Percentiles rank a stretch among this genome's conserved stretches.
Conservation (phyloP, 768 basidiomycete genomes). For the Baorangia bicolor region DNA sequence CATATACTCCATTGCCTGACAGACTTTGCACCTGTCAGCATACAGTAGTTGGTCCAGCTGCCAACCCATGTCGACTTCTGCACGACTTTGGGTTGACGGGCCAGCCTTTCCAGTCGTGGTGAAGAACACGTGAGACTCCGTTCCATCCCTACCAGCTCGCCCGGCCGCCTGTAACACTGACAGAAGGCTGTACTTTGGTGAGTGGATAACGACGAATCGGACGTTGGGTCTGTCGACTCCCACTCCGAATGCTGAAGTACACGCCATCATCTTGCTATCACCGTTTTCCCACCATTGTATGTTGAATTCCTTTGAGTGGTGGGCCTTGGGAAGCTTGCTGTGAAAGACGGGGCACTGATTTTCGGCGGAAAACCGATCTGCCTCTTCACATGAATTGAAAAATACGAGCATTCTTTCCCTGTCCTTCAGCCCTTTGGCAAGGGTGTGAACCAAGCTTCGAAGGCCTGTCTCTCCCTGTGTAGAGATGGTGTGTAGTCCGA, state of each 20-base stretch:
- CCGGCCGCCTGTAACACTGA: neutral
- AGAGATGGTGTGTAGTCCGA: neutral
- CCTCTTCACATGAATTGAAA: neutral
- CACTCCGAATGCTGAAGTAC: neutral
- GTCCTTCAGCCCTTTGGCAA: neutral
- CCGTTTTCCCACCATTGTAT: neutral
- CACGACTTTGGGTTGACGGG: neutral
- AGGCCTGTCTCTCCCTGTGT: neutral
- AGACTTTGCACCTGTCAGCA: neutral
- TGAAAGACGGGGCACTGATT: neutral
- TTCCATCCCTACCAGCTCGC: too few relatives aligned
- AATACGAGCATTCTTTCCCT: neutral
- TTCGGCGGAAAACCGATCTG: neutral
- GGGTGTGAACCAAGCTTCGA: neutral
- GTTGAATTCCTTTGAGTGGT: neutral
- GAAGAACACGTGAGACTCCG: conserved; percentile 1
- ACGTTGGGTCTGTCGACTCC: conserved; percentile 5
- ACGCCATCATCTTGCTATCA: too few relatives aligned
- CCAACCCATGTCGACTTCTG: neutral
- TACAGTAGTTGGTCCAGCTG: neutral
- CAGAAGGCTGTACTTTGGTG: neutral
- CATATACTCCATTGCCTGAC: neutral
- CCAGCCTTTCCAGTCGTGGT: neutral
- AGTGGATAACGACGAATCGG: neutral
- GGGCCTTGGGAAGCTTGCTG: neutral